Percentiles rank a stretch among this genome's conserved stretches.
phyloP scores from a whole-genome alignment of 1,284 basidiomycete genomes.

The Phlebopus sp. region DNA sequence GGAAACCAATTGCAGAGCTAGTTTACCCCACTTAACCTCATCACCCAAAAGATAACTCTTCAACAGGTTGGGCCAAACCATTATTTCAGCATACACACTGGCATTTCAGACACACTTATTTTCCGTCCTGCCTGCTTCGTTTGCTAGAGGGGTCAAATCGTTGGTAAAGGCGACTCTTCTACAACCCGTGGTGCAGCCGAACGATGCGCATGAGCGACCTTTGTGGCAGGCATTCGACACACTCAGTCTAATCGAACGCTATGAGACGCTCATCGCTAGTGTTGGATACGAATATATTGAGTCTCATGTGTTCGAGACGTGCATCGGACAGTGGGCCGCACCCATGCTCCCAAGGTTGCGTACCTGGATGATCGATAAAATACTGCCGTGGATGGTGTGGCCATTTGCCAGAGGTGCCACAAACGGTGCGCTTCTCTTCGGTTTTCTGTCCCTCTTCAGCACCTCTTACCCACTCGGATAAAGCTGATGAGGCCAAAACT shows the following conservation, averaged over 20 bases:
- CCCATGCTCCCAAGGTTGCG: conserved; percentile 63
- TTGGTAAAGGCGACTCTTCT: conserved; percentile 60
- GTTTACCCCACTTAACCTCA: conserved; percentile 14
- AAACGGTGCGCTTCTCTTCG: conserved; percentile 41
- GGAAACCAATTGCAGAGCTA: conserved; percentile 60
- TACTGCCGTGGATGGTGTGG: conserved; percentile 81
- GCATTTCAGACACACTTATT: conserved; percentile 71
- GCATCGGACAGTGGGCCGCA: conserved; percentile 66
- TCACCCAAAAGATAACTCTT: conserved; percentile 11
- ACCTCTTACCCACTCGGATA: conserved; percentile 5
- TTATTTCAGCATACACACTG: conserved; percentile 58
- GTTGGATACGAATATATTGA: conserved; percentile 87
- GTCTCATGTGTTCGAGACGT: conserved; percentile 61
- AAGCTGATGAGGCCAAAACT: conserved; percentile 66
- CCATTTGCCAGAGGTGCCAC: conserved; percentile 70
- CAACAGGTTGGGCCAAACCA: conserved; percentile 56
- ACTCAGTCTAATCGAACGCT: conserved; percentile 80
- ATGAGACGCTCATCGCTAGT: conserved; percentile 78
- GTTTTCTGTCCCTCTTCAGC: conserved; percentile 23
- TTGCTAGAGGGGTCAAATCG: conserved; percentile 61
- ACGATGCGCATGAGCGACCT: conserved; percentile 33
- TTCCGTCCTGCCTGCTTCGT: conserved; percentile 61
- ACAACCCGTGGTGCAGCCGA: conserved; percentile 28
- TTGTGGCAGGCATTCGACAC: conserved; percentile 68
- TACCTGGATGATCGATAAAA: conserved; percentile 72